A percentile compares a stretch with the other conserved stretches of the same genome.
Evolutionary conservation across 1,139 yeast species (phyloP).

Genomic region (Sugiyamaella grinbergsii): DNA sequence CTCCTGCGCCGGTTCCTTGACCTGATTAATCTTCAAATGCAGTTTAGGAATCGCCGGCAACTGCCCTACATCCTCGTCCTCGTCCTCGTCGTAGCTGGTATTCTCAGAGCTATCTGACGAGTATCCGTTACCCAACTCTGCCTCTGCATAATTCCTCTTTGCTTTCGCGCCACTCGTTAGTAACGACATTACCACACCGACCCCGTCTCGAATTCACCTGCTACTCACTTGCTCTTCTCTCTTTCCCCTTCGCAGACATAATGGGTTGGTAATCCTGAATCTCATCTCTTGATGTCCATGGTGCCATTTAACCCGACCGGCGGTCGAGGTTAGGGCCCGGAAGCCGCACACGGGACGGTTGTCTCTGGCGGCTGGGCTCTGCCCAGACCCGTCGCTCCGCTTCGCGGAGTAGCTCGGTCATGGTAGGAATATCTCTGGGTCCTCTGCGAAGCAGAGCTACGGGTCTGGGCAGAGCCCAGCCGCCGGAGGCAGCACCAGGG

Average conservation of each 20-base stretch:
- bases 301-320: no score
- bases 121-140: constrained; percentile 25
- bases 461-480: not conserved
- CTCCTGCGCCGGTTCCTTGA: constrained; percentile 22
- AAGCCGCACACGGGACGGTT: no score
- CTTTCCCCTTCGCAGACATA: constrained; percentile 11
- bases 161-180: constrained; percentile 6
- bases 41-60: constrained; percentile 33
- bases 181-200: not conserved
- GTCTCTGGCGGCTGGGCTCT: no score
- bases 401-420: not conserved
- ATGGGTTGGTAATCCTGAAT: not conserved
- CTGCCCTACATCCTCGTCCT: constrained; percentile 26
- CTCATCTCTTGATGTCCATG: not conserved
- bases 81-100: constrained; percentile 35
- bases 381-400: no score
- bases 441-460: not conserved
- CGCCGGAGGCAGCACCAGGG: not conserved
- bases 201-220: not conserved
- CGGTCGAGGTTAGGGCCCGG: constrained; percentile 7
- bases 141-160: constrained; percentile 27
- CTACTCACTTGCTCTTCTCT: constrained; percentile 9
- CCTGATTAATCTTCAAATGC: constrained; percentile 29
- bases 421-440: not conserved
- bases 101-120: constrained; percentile 33